phyloP scores from a whole-genome alignment of 768 basidiomycete genomes.

The Tulasnella sp. region DNA sequence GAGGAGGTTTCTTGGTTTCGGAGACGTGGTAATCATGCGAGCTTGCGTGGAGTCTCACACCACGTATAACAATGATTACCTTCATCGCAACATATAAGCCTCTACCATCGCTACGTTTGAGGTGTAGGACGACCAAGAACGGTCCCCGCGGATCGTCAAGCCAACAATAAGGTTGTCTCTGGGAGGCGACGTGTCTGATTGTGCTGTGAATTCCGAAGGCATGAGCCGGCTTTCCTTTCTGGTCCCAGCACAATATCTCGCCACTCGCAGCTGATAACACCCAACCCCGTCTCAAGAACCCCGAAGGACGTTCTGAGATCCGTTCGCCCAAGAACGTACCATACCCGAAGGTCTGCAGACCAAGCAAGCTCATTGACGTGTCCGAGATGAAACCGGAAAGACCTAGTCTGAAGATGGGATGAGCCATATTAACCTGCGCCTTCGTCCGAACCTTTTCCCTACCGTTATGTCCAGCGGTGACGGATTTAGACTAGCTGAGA shows the following conservation, averaged over 20 bases:
- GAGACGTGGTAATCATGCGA: neutral
- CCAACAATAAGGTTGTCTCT: neutral
- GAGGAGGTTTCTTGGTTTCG: neutral
- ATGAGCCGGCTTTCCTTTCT: neutral
- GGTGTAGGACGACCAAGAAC: neutral
- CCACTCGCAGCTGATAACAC: neutral
- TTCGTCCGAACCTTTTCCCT: conserved; percentile 4
- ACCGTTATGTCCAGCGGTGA: neutral
- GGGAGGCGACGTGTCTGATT: neutral
- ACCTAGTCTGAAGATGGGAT: neutral
- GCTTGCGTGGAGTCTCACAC: neutral
- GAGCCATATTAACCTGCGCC: neutral
- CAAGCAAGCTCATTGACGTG: neutral
- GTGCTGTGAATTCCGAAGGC: neutral
- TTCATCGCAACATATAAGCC: neutral
- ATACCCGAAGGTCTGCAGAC: conserved; percentile 8
- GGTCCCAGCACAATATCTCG: neutral
- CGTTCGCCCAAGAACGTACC: neutral
- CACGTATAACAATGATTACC: neutral
- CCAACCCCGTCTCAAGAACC: neutral
- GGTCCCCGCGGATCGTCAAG: neutral
- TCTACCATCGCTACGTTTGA: neutral
- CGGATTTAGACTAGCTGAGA: neutral
- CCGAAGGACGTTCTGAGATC: neutral
- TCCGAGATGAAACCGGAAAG: conserved; percentile 4